phyloP scores from a whole-genome alignment of 148 eudicot genomes.

The Mesembryanthemum crystallinum region DNA sequence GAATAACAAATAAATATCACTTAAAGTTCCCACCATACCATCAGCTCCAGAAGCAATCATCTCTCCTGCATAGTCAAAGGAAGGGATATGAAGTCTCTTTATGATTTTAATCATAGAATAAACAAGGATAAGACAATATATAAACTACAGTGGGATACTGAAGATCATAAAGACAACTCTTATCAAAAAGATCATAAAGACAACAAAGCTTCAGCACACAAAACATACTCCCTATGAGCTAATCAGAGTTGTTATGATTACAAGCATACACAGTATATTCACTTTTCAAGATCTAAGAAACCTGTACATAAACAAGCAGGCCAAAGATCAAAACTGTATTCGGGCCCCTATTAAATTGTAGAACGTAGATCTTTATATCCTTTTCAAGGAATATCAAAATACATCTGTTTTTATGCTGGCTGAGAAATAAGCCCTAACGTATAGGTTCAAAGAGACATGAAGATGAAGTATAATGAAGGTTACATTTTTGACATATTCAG shows the following conservation, averaged over 20 bases:
- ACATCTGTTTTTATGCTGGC: background rate
- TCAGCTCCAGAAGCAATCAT: conserved; percentile 95
- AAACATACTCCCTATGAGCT: background rate
- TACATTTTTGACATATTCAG: background rate
- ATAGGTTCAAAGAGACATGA: background rate
- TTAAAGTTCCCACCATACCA: conserved; percentile 42
- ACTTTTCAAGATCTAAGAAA: background rate
- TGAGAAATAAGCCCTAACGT: background rate
- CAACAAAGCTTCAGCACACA: background rate
- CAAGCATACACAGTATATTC: background rate
- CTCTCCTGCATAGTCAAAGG: conserved; percentile 58
- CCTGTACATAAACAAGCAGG: background rate
- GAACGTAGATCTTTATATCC: too few species aligned
- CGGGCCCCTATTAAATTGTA: too few species aligned
- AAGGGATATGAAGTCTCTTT: conserved; percentile 11
- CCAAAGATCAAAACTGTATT: too few species aligned
- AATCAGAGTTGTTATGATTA: background rate
- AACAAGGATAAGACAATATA: background rate
- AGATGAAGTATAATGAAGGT: background rate
- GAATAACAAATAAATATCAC: background rate
- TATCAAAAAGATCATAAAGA: background rate
- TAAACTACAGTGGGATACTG: background rate
- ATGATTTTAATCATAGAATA: conserved; percentile 4
- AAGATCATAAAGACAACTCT: background rate
- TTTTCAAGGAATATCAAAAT: background rate